Evolutionary conservation across 2,329 filamentous ascomycete species (phyloP).

Genomic region (Aspergillus awamori): DNA sequence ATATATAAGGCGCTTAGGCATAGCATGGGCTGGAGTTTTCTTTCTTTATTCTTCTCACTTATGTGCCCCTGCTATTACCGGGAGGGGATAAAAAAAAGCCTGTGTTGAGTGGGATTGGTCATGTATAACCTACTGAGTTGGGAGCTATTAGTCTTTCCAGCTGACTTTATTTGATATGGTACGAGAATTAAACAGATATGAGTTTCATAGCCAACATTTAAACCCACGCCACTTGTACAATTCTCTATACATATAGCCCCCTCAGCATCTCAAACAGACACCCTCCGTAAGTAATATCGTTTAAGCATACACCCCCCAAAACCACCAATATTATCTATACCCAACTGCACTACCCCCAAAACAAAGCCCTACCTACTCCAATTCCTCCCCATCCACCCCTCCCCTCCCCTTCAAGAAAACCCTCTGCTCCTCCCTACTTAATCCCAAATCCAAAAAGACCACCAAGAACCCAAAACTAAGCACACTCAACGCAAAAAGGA

Average conservation of each 20-base stretch:
- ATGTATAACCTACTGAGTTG: constrained; percentile 7
- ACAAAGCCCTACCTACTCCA: neutral
- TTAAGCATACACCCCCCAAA: neutral
- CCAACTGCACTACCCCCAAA: too few relatives aligned
- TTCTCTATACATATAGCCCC: neutral
- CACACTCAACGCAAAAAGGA: constrained; percentile 62
- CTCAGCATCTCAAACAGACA: neutral
- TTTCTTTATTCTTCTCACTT: constrained; percentile 16
- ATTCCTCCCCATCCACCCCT: neutral
- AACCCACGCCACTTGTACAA: neutral
- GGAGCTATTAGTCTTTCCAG: neutral
- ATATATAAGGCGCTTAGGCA: constrained; percentile 38
- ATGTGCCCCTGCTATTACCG: neutral
- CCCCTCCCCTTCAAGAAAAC: constrained; percentile 51
- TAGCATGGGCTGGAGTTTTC: constrained; percentile 44
- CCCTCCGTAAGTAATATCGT: neutral
- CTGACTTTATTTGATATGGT: neutral
- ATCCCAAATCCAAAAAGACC: constrained; percentile 62
- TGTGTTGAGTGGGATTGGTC: constrained; percentile 2
- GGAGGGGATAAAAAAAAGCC: constrained; percentile 1
- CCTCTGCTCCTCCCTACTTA: constrained; percentile 63
- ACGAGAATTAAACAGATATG: constrained; percentile 1
- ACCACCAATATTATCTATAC: too few relatives aligned
- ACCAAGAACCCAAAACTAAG: constrained; percentile 58
- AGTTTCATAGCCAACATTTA: neutral